Percentiles rank a stretch among this genome's conserved stretches.
Evolutionary conservation across 2,329 filamentous ascomycete species (phyloP).

Genomic region (Fusarium stilboides): DNA sequence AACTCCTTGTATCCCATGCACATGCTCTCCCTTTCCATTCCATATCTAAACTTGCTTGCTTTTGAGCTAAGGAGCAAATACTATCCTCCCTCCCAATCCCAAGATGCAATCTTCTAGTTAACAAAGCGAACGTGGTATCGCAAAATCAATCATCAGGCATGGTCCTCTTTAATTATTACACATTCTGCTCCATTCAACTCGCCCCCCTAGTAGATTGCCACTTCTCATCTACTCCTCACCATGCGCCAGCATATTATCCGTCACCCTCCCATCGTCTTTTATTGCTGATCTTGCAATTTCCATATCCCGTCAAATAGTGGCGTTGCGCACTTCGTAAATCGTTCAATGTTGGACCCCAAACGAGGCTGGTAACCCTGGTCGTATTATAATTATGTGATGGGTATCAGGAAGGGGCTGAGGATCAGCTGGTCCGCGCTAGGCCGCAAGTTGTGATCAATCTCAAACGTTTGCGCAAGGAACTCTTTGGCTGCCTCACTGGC

Average conservation of each 20-base stretch:
- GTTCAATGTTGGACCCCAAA: conserved; percentile 7
- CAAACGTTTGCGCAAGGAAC: conserved; percentile 92
- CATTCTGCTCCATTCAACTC: conserved; percentile 21
- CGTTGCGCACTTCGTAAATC: conserved; percentile 25
- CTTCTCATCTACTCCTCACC: background rate
- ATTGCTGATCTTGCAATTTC: conserved; percentile 1
- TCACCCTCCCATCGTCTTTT: background rate
- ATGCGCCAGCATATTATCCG: background rate
- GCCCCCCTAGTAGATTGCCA: conserved; percentile 13
- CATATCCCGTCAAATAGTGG: conserved; percentile 2
- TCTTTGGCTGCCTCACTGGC: conserved; percentile 86
- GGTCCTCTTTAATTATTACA: conserved; percentile 30
- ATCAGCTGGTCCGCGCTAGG: conserved; percentile 94
- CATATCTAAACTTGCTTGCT: conserved; percentile 27
- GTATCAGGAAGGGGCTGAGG: conserved; percentile 84
- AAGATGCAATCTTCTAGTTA: conserved; percentile 39
- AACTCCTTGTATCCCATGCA: conserved; percentile 44
- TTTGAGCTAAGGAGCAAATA: conserved; percentile 37
- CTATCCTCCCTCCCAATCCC: conserved; percentile 24
- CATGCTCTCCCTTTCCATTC: background rate
- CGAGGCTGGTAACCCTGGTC: conserved; percentile 3
- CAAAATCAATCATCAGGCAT: conserved; percentile 45
- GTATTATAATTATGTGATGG: conserved; percentile 66
- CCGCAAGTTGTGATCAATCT: conserved; percentile 93
- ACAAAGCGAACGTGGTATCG: conserved; percentile 48